Evolutionary conservation across 805 yeast genomes (phyloP), one percentile per base, ranked within the genome.

Genomic region (Saccharomyces jurei): DNA sequence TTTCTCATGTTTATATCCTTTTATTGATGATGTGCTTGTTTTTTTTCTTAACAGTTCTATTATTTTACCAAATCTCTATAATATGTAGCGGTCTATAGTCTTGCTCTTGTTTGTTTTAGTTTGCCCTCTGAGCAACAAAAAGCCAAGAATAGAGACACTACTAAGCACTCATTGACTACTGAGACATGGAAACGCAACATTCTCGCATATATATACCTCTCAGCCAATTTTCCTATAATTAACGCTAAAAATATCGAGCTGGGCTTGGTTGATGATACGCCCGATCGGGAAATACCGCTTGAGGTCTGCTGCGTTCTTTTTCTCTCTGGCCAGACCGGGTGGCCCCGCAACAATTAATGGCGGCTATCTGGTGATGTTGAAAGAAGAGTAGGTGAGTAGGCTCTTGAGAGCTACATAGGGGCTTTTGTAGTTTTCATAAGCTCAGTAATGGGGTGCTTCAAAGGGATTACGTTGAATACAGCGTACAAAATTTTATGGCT

Each of bases 1-100:
- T 63, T 63, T 25, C 60, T 59, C 67, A 63, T 64, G 21, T n/a
- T 48, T 52, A 17, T 36, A 36, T 17, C 25, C 10, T 36, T 17
- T 17, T 4, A 8, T 36, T 11, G 44, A 21, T 36, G 44, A 36
- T 36, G 44, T 17, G 3, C 11, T 36, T 17, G 11, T 17, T 36
- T n/a, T 36, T n/a, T 8, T 36, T 36, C 25, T 36, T 36, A 17
- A 17, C 17, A 36, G 25, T 31, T 13, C 6, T 13, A 31, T 31
- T 31, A 17, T 14, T 31, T 31, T 14, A 14, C 6, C 17, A 31
- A 13, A 6, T 31, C 14, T 31, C 36, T 13, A n/a, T 13, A 14
- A 11, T 31, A 14, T 4, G 17, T 14, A 31, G 36, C 36, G 8
- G 2, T 13, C 6, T 14, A 13, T 14, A 14, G 6, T 31, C 17